Conservation (phyloP, 2,329 filamentous ascomycete species). For the Aspergillus caelatus region DNA sequence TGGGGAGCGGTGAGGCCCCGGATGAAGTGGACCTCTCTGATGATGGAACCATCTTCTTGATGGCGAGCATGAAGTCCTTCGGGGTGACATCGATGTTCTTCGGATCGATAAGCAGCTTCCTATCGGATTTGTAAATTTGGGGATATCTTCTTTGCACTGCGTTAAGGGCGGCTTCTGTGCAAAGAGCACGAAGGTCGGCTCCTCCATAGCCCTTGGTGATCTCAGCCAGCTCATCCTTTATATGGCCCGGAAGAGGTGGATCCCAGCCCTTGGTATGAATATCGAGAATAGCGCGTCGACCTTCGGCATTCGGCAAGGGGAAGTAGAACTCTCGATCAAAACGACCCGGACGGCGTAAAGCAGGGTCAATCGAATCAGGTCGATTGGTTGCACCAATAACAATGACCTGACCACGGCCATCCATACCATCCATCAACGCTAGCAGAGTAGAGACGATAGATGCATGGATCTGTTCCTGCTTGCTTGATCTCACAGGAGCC, state of each 20-base stretch:
- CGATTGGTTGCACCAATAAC: conserved; percentile 98
- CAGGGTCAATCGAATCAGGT: conserved; percentile 93
- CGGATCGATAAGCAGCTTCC: conserved; percentile 87
- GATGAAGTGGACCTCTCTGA: conserved; percentile 88
- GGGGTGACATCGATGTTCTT: conserved; percentile 82
- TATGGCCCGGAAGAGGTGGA: conserved; percentile 68
- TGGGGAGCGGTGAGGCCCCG: conserved; percentile 77
- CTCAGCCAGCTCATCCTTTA: conserved; percentile 80
- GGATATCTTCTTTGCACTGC: conserved; percentile 94
- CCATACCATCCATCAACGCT: conserved; percentile 96
- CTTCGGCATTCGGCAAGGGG: conserved; percentile 79
- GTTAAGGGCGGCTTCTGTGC: conserved; percentile 93
- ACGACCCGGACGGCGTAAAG: conserved; percentile 87
- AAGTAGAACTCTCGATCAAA: conserved; percentile 99
- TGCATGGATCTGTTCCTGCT: conserved; percentile 97
- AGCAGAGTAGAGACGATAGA: conserved; percentile 95
- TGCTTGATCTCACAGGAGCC: conserved; percentile 93
- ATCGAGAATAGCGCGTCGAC: conserved; percentile 82
- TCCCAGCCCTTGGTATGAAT: conserved; percentile 97
- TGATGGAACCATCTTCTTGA: conserved; percentile 94
- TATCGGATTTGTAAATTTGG: conserved; percentile 88
- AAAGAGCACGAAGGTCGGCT: conserved; percentile 89
- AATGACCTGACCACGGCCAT: conserved; percentile 95
- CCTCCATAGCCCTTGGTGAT: conserved; percentile 96
- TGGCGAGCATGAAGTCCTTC: conserved; percentile 95